Percentiles rank a stretch among this genome's conserved stretches.
Evolutionary conservation across 2,329 filamentous ascomycete genomes (phyloP).

Genomic region (Phialemonium atrogriseum): DNA sequence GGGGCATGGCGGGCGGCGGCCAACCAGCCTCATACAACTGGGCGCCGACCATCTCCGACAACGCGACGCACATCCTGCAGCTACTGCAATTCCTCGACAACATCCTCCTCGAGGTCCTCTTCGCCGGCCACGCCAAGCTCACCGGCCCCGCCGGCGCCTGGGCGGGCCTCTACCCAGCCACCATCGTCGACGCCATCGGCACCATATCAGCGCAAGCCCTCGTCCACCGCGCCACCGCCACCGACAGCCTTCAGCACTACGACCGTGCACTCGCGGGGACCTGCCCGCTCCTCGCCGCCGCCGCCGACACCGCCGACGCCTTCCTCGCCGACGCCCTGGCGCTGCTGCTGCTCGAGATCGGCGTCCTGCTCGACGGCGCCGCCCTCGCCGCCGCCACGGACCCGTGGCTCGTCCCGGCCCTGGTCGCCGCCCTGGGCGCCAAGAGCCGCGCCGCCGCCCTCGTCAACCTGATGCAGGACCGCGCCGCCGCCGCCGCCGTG

Average conservation of each 20-base stretch:
- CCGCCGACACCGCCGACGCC: slow-evolving; percentile 14
- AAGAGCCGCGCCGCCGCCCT: slow-evolving; percentile 25
- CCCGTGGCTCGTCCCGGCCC: slow-evolving; percentile 22
- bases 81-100: slow-evolving; percentile 23
- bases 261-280: slow-evolving; percentile 11
- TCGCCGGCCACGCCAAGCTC: slow-evolving; percentile 20
- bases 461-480: slow-evolving; percentile 30
- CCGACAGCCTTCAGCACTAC: slow-evolving; percentile 26
- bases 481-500: slow-evolving; percentile 20
- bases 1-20: slow-evolving; percentile 24
- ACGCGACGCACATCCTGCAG: slow-evolving; percentile 17
- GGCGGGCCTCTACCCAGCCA: slow-evolving; percentile 21
- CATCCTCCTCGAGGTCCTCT: slow-evolving; percentile 21
- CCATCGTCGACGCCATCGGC: slow-evolving; percentile 23
- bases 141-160: slow-evolving; percentile 18
- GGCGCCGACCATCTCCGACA: slow-evolving; percentile 18
- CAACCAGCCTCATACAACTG: slow-evolving; percentile 24
- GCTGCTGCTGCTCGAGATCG: slow-evolving; percentile 22
- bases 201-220: slow-evolving; percentile 24
- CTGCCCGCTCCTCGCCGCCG: slow-evolving; percentile 22
- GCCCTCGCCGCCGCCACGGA: slow-evolving; percentile 19
- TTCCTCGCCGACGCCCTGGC: slow-evolving; percentile 18
- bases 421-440: slow-evolving; percentile 23
- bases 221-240: slow-evolving; percentile 25
- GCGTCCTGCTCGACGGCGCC: slow-evolving; percentile 20